Percentiles rank a stretch among this genome's conserved stretches.
Evolutionary conservation across 768 basidiomycete species (phyloP).

Genomic region (Suillus sp.): DNA sequence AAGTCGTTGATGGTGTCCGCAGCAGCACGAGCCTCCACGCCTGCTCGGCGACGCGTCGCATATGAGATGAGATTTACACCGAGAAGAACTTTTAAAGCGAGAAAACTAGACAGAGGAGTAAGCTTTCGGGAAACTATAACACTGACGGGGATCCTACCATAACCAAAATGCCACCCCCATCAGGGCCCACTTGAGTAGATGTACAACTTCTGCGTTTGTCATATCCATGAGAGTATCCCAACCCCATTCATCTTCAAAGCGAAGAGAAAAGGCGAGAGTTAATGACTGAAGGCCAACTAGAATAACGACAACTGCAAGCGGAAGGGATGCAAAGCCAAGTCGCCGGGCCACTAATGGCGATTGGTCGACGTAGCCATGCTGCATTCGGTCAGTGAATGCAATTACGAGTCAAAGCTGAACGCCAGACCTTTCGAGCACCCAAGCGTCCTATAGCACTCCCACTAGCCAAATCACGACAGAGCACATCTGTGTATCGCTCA

Average conservation of each 20-base stretch:
- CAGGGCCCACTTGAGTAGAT: constrained; percentile 63
- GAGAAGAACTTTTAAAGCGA: constrained; percentile 90
- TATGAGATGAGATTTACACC: constrained; percentile 87
- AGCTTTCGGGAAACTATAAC: not conserved
- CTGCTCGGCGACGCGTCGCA: constrained; percentile 70
- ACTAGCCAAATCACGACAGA: constrained; percentile 90
- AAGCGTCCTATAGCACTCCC: constrained; percentile 70
- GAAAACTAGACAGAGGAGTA: constrained; percentile 49
- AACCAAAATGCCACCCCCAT: constrained; percentile 78
- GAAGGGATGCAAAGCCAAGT: constrained; percentile 91
- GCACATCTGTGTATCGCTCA: constrained; percentile 91
- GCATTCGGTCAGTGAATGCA: constrained; percentile 13
- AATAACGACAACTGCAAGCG: constrained; percentile 81
- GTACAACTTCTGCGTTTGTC: constrained; percentile 51
- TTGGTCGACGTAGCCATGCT: constrained; percentile 94
- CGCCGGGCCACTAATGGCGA: constrained; percentile 93
- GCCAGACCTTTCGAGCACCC: constrained; percentile 66
- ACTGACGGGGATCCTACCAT: constrained; percentile 58
- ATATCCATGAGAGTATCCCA: constrained; percentile 35
- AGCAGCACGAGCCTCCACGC: constrained; percentile 74
- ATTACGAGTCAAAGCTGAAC: not conserved
- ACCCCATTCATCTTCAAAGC: constrained; percentile 42
- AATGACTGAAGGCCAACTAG: constrained; percentile 77
- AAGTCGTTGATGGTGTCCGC: constrained; percentile 85
- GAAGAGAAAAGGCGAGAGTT: constrained; percentile 56